Percentiles rank a stretch among this genome's conserved stretches.
phyloP scores from a whole-genome alignment of 2,329 filamentous ascomycete species.

The Penicillium sp. region DNA sequence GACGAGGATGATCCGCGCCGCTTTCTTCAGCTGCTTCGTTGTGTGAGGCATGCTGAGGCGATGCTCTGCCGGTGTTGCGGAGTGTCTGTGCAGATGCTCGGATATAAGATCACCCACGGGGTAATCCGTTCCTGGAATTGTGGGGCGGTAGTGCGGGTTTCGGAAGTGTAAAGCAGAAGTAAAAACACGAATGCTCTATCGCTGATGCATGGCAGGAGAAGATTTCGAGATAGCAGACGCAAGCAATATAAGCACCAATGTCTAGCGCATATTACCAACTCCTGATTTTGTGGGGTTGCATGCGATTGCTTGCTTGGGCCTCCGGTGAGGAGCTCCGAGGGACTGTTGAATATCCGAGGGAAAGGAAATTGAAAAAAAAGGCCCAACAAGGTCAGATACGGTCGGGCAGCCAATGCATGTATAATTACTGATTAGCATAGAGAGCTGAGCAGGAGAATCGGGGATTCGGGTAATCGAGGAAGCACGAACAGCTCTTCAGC shows the following conservation, averaged over 20 bases:
- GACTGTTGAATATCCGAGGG: slow-evolving; percentile 2
- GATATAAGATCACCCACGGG: slow-evolving; percentile 5
- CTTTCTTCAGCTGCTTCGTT: slow-evolving; percentile 61
- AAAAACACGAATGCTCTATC: slow-evolving; percentile 2
- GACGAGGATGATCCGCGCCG: slow-evolving; percentile 88
- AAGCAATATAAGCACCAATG: slow-evolving; percentile 8
- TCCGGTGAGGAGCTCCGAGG: slow-evolving; percentile 32
- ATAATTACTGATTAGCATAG: background rate
- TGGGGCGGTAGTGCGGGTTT: background rate
- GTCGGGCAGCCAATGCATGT: background rate
- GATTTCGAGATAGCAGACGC: slow-evolving; percentile 2
- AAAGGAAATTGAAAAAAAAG: background rate
- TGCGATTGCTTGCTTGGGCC: slow-evolving; percentile 28
- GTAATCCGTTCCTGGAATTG: slow-evolving; percentile 10
- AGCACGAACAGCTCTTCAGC: background rate
- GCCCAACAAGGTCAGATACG: background rate
- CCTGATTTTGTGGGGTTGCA: slow-evolving; percentile 27
- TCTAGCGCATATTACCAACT: slow-evolving; percentile 14
- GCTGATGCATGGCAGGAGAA: slow-evolving; percentile 6
- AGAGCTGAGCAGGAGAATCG: background rate
- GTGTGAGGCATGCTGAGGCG: slow-evolving; percentile 27
- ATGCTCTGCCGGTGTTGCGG: slow-evolving; percentile 2
- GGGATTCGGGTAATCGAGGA: background rate
- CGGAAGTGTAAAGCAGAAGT: background rate
- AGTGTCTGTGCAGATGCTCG: background rate